Percentiles rank a stretch among this genome's conserved stretches.
Evolutionary conservation across 495 filamentous ascomycete genomes (phyloP).

Genomic region (Neurospora cerealis): DNA sequence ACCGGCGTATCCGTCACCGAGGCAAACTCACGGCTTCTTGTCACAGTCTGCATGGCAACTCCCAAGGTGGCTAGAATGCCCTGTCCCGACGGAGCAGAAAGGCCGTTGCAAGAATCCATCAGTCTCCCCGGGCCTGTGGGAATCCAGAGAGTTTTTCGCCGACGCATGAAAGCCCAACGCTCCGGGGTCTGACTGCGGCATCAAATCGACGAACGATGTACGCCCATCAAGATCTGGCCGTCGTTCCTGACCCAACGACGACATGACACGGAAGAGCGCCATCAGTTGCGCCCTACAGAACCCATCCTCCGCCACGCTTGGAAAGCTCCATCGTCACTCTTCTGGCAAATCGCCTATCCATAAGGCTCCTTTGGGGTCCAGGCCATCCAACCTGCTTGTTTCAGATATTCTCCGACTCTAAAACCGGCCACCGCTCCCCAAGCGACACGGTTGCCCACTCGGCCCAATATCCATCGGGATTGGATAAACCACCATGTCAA

Average conservation of each 20-base stretch:
- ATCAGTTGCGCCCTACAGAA: background rate
- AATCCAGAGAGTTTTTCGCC: background rate
- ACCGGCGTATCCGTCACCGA: background rate
- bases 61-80: background rate
- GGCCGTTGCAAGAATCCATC: background rate
- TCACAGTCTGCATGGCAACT: background rate
- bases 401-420: background rate
- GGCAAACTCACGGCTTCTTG: background rate
- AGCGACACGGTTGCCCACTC: background rate
- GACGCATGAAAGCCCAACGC: conserved; percentile 7
- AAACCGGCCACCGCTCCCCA: background rate
- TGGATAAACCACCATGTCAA: background rate
- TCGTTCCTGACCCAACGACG: background rate
- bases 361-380: background rate
- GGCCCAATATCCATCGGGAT: background rate
- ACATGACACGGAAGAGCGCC: background rate
- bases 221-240: background rate
- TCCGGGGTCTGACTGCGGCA: background rate
- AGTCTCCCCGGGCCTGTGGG: background rate
- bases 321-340: background rate
- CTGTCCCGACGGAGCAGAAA: background rate
- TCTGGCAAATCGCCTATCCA: background rate
- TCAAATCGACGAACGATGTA: background rate
- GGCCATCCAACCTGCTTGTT: background rate
- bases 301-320: background rate